Evolutionary conservation across 441 rosid species (phyloP), one percentile per base, ranked within the genome.

Genomic region (Kokia cookei): DNA sequence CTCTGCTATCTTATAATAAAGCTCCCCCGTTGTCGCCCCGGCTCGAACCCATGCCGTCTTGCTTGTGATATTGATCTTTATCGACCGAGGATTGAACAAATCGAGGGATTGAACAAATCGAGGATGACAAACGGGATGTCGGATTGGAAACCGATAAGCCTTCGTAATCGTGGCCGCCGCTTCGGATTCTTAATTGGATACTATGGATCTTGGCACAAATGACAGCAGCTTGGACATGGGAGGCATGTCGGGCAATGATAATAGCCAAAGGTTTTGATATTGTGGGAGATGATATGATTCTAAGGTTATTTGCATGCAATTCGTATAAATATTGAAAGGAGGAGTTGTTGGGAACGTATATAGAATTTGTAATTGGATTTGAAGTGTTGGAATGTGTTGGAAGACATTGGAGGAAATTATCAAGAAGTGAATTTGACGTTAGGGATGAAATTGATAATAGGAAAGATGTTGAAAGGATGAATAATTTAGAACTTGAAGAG

Each of bases 121-220:
- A 87, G 77, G 40, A 87, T 70, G 32, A 82, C 69, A 15, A 83
- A 85, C 3, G 83, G 84, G n/a, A 73, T 11, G 0, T 71, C 5
- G 7, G 88, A 87, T 26, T 26, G 19, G 19, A 80, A 85, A n/a
- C n/a, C 0, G 88, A 86, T 24, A 86, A 42, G 19, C 86, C 89
- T n/a, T 86, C 90, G 5, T 79, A 88, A 54, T n/a, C n/a, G n/a
- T n/a, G n/a, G 24, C 90, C 92, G 1, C 89, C 89, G 2, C 90
- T 84, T 7, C 90, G 84, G 50, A 82, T 80, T 24, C 87, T 71
- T 27, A 88, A 73, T 40, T 84, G 81, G 47, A 86, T 53, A 70
- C 65, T 37, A 4, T 45, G 67, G 27, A 27, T 19, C 48, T 76
- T 80, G 53, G 87, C 78, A 54, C 92, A 88, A 27, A 65, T 15